Evolutionary conservation across 306 rosid species (phyloP).

Genomic region (Notholithocarpus densiflorus): DNA sequence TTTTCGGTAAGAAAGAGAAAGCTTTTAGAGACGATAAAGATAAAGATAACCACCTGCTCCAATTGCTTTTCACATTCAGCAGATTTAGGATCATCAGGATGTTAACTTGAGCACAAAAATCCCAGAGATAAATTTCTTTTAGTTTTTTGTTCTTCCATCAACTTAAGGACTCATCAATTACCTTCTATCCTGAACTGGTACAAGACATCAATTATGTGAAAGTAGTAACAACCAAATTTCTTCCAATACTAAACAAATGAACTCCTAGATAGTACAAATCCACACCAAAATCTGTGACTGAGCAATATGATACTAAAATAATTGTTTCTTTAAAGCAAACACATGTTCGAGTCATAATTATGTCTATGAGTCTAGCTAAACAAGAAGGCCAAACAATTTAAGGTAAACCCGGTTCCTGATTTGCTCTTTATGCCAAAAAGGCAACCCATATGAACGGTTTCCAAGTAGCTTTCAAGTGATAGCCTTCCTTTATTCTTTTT

Average conservation of each 20-base stretch:
- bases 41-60: neutral
- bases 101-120: no score
- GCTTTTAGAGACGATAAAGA: conserved; percentile 37
- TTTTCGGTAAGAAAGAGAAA: neutral
- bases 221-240: neutral
- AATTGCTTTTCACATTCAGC: no score
- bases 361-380: neutral
- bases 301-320: neutral
- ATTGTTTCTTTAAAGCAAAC: neutral
- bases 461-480: no score
- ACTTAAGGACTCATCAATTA: no score
- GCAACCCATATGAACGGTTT: no score
- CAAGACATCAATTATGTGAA: neutral
- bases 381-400: neutral
- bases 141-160: no score
- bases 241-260: neutral
- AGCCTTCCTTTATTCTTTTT: neutral
- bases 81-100: no score
- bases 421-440: no score
- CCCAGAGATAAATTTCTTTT: no score
- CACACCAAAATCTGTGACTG: neutral
- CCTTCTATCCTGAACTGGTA: neutral
- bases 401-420: no score
- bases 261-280: neutral
- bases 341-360: neutral